phyloP scores from a whole-genome alignment of 305 asterid genomes.

The Fraxinus sp. region DNA sequence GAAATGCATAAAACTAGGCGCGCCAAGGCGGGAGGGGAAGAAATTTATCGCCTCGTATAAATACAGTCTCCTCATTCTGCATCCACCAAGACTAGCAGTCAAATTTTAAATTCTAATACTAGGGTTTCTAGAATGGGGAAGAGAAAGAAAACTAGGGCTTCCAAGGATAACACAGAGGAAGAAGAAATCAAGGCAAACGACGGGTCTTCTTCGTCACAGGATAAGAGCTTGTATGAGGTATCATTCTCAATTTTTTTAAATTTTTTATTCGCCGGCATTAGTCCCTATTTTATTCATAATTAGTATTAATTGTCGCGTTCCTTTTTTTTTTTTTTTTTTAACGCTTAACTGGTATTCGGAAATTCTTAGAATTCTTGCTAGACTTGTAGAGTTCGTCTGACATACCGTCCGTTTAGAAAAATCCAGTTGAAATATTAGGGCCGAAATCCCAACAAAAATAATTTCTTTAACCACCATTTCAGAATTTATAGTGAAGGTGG shows the following conservation, averaged over 20 bases:
- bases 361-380: background rate
- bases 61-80: background rate
- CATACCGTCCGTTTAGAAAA: background rate
- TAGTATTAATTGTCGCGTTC: background rate
- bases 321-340: no score
- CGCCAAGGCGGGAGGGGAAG: slow-evolving; percentile 68
- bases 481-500: background rate
- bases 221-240: slow-evolving; percentile 75
- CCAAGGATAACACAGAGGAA: slow-evolving; percentile 47
- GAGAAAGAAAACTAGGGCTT: slow-evolving; percentile 58
- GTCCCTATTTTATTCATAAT: background rate
- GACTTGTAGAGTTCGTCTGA: background rate
- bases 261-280: background rate
- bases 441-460: background rate
- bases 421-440: background rate
- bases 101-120: background rate
- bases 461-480: background rate
- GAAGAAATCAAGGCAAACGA: slow-evolving; percentile 40
- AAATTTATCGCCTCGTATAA: slow-evolving; percentile 24
- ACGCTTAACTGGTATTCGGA: background rate
- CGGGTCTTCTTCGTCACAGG: slow-evolving; percentile 49
- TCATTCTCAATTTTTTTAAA: no score
- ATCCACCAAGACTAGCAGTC: background rate
- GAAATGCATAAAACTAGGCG: slow-evolving; percentile 24
- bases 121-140: slow-evolving; percentile 55